Percentiles rank a stretch among this genome's conserved stretches.
Evolutionary conservation across 1,139 yeast species (phyloP).

Genomic region (Trichomonascaceae sp.): DNA sequence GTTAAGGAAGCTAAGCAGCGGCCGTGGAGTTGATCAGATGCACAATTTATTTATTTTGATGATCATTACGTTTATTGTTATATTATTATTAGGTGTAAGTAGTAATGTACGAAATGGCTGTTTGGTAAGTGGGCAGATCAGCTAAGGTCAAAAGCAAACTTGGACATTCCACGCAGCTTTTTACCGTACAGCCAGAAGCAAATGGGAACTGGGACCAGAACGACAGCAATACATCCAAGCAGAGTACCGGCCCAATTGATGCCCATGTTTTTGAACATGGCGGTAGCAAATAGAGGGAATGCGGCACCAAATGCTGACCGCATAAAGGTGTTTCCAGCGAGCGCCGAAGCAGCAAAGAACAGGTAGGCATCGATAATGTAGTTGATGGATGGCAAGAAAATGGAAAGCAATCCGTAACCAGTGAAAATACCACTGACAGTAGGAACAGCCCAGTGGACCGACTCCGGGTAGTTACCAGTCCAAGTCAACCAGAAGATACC

Average conservation of each 20-base stretch:
- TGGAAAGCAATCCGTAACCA: slow-evolving; percentile 60
- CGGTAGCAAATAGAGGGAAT: slow-evolving; percentile 67
- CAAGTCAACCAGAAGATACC: slow-evolving; percentile 78
- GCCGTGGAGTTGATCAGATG: background rate
- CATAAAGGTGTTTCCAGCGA: slow-evolving; percentile 78
- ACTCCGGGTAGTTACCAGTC: slow-evolving; percentile 59
- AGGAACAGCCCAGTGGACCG: slow-evolving; percentile 73
- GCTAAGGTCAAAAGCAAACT: slow-evolving; percentile 34
- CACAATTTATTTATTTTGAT: background rate
- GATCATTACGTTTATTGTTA: background rate
- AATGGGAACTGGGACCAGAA: slow-evolving; percentile 59
- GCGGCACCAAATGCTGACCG: slow-evolving; percentile 60
- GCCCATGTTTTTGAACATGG: slow-evolving; percentile 62
- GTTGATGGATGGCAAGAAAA: slow-evolving; percentile 64
- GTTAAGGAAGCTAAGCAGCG: slow-evolving; percentile 7
- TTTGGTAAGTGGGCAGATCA: background rate
- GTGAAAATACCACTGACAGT: slow-evolving; percentile 55
- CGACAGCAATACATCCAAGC: slow-evolving; percentile 50
- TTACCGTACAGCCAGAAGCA: slow-evolving; percentile 54
- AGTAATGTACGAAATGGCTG: no score
- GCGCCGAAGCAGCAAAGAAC: slow-evolving; percentile 72
- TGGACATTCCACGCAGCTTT: slow-evolving; percentile 44
- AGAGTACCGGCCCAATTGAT: slow-evolving; percentile 73
- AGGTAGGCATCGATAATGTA: slow-evolving; percentile 70
- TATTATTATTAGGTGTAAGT: no score